These are phyloP conservation scores for Coleophoma cylindrospora DNA, from an alignment of 2,329 filamentous ascomycete genomes.

Conservation along the genomic window DNA sequence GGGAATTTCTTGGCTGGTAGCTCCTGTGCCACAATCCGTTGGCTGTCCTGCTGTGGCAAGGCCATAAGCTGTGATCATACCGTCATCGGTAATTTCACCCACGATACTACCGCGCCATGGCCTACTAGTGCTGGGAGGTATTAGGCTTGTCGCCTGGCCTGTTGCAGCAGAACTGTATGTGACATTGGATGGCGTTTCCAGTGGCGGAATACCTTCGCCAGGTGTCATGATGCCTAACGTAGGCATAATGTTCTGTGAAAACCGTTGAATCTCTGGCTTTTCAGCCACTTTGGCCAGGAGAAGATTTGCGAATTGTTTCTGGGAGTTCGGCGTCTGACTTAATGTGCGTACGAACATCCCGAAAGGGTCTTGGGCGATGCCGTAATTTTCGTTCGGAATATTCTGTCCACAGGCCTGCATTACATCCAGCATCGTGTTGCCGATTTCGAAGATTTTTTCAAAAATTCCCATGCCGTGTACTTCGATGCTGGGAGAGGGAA, in stretches of 20 bases:
- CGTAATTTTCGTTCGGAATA: conserved; percentile 15
- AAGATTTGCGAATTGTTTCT: conserved; percentile 36
- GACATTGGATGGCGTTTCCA: not conserved
- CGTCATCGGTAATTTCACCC: conserved; percentile 16
- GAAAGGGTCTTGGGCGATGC: conserved; percentile 33
- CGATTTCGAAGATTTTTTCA: conserved; percentile 45
- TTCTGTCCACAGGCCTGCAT: conserved; percentile 29
- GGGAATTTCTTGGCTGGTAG: too few species aligned
- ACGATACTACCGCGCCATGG: conserved; percentile 19
- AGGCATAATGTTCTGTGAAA: conserved; percentile 3
- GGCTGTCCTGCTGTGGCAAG: too few species aligned
- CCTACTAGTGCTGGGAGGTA: not conserved
- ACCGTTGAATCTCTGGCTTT: conserved; percentile 28
- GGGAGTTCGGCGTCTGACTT: conserved; percentile 37
- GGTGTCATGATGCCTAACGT: not conserved
- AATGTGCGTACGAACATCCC: conserved; percentile 39
- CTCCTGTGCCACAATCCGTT: too few species aligned
- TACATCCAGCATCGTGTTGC: conserved; percentile 37
- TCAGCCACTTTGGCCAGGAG: conserved; percentile 36
- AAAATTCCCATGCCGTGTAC: conserved; percentile 45
- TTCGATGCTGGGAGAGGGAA: conserved; percentile 37
- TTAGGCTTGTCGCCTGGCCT: not conserved
- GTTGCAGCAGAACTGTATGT: not conserved
- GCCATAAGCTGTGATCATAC: not conserved
- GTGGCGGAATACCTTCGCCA: not conserved